Evolutionary conservation across 768 basidiomycete species (phyloP).

Genomic region (Termitomyces sp.): DNA sequence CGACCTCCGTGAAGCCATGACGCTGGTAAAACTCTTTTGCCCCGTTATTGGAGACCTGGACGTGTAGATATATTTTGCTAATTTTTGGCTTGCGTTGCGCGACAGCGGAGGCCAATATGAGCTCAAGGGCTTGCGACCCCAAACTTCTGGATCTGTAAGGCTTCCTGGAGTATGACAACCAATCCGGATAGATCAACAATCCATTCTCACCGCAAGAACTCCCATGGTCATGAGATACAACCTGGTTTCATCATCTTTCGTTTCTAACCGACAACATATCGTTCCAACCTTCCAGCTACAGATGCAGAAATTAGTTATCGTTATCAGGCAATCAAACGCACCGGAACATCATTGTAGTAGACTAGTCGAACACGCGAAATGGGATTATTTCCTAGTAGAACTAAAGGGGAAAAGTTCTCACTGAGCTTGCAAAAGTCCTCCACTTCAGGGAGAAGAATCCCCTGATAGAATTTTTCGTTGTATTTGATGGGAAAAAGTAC

Average conservation of each 20-base stretch:
- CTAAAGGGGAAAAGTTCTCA: conserved; percentile 28
- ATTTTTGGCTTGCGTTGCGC: conserved; percentile 57
- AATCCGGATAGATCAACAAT: conserved; percentile 4
- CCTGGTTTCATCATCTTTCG: conserved; percentile 45
- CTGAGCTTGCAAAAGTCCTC: conserved; percentile 88
- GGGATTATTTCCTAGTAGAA: neutral
- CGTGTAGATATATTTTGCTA: conserved; percentile 74
- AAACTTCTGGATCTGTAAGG: conserved; percentile 80
- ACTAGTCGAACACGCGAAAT: conserved; percentile 36
- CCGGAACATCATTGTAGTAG: conserved; percentile 89
- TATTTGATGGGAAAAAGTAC: conserved; percentile 90
- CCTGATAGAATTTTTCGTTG: conserved; percentile 82
- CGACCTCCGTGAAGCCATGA: conserved; percentile 72
- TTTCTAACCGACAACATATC: conserved; percentile 81
- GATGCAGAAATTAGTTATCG: conserved; percentile 8
- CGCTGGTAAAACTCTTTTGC: conserved; percentile 82
- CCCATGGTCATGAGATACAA: conserved; percentile 94
- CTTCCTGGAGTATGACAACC: conserved; percentile 29
- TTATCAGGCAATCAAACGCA: conserved; percentile 20
- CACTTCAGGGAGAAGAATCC: conserved; percentile 68
- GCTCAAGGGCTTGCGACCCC: conserved; percentile 68
- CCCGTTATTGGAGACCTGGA: conserved; percentile 74
- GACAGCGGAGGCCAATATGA: conserved; percentile 59
- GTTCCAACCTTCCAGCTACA: conserved; percentile 56
- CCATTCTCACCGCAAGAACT: conserved; percentile 66